Evolutionary conservation across 345 rosid genomes (phyloP).

Genomic region (Draba incana): DNA sequence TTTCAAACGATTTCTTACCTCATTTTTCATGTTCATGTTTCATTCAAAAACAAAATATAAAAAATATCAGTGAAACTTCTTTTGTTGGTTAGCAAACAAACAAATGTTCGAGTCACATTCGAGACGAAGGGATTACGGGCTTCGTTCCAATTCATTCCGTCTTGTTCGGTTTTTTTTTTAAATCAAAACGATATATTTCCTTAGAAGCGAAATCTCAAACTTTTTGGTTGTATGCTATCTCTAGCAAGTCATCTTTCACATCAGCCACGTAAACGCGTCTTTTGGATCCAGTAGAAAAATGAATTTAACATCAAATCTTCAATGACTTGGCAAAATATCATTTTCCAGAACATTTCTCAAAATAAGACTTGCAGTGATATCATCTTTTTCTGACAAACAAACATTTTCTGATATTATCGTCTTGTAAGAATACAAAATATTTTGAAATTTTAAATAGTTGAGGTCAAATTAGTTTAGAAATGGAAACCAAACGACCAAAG

Average conservation of each 20-base stretch:
- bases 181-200: slow-evolving; percentile 5
- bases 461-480: not conserved
- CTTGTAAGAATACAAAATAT: slow-evolving; percentile 4
- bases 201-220: slow-evolving; percentile 23
- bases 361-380: not conserved
- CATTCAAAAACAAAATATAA: not conserved
- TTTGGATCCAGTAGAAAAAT: slow-evolving; percentile 1
- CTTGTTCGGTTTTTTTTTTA: no score
- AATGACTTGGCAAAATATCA: not conserved
- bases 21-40: no score
- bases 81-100: no score
- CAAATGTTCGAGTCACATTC: no score
- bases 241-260: slow-evolving; percentile 29
- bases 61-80: no score
- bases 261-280: slow-evolving; percentile 19
- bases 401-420: slow-evolving; percentile 1
- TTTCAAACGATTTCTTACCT: no score
- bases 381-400: slow-evolving; percentile 7
- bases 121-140: no score
- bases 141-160: no score
- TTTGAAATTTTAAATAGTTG: not conserved
- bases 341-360: not conserved
- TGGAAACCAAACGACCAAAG: slow-evolving; percentile 26
- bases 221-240: slow-evolving; percentile 24
- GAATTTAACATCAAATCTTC: slow-evolving; percentile 1